Percentiles rank a stretch among this genome's conserved stretches.
These are phyloP conservation scores for Aspergillus affinis DNA, from an alignment of 495 filamentous ascomycete species.

Conservation along the genomic window DNA sequence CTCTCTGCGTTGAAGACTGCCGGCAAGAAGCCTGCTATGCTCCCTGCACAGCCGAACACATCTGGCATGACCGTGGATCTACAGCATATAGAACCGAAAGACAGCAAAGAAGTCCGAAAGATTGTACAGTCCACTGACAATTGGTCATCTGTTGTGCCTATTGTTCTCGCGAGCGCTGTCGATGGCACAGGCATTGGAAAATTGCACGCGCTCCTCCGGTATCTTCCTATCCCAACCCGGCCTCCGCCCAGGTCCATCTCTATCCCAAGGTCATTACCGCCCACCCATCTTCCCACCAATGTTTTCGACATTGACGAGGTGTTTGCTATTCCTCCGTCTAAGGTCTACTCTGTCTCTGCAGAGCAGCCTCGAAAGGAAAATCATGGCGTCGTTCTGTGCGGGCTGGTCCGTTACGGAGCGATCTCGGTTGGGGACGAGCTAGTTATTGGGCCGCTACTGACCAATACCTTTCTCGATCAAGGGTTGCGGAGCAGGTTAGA, in stretches of 20 bases:
- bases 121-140: conserved; percentile 43
- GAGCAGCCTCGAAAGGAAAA: conserved; percentile 40
- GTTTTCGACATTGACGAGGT: conserved; percentile 90
- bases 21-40: conserved; percentile 68
- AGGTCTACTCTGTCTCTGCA: conserved; percentile 39
- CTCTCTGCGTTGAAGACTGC: conserved; percentile 75
- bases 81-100: conserved; percentile 38
- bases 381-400: conserved; percentile 70
- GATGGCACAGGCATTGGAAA: conserved; percentile 78
- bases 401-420: conserved; percentile 75
- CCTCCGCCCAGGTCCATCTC: conserved; percentile 40
- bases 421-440: conserved; percentile 78
- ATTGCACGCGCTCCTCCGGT: conserved; percentile 77
- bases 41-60: conserved; percentile 49
- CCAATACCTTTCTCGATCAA: conserved; percentile 32
- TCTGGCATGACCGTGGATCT: conserved; percentile 31
- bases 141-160: conserved; percentile 66
- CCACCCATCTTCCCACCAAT: conserved; percentile 45
- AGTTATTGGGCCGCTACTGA: conserved; percentile 72
- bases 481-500: conserved; percentile 21
- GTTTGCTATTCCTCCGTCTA: conserved; percentile 60
- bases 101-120: conserved; percentile 52
- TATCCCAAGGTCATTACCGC: conserved; percentile 16
- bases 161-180: conserved; percentile 84
- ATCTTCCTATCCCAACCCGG: conserved; percentile 67